Percentiles rank a stretch among this genome's conserved stretches.
Conservation (phyloP, 805 yeast species). For the Metschnikowia arizonensis region DNA sequence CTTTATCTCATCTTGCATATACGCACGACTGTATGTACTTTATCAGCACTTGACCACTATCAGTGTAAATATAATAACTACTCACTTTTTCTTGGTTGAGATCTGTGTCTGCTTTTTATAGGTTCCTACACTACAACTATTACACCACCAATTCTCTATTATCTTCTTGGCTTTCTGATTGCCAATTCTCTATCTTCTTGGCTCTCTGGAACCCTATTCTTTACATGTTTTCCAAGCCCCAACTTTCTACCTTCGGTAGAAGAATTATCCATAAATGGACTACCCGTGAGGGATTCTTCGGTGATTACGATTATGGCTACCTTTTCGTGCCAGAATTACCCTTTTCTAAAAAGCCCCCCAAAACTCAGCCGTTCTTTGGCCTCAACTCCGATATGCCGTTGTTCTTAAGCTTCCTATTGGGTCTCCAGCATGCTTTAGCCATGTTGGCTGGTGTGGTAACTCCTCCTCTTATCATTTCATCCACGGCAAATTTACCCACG, state of each 20-base stretch:
- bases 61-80: background rate
- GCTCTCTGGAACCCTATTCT: no score
- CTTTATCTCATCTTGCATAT: constrained; percentile 2
- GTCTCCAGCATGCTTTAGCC: constrained; percentile 82
- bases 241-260: constrained; percentile 10
- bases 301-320: constrained; percentile 79
- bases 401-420: constrained; percentile 69
- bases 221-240: constrained; percentile 5
- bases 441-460: constrained; percentile 90
- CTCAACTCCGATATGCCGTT: constrained; percentile 77
- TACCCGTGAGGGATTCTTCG: constrained; percentile 77
- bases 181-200: no score
- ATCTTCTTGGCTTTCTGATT: no score
- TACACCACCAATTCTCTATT: no score
- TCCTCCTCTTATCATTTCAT: constrained; percentile 73
- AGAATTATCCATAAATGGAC: constrained; percentile 47
- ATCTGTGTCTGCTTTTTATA: no score
- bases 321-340: constrained; percentile 81
- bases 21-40: constrained; percentile 1
- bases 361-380: constrained; percentile 78
- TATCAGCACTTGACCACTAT: background rate
- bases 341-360: constrained; percentile 44
- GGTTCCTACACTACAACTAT: no score
- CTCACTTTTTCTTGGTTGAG: background rate
- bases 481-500: constrained; percentile 54